Evolutionary conservation across 116 monocot genomes (phyloP).

Genomic region (Thalassia testudinum): DNA sequence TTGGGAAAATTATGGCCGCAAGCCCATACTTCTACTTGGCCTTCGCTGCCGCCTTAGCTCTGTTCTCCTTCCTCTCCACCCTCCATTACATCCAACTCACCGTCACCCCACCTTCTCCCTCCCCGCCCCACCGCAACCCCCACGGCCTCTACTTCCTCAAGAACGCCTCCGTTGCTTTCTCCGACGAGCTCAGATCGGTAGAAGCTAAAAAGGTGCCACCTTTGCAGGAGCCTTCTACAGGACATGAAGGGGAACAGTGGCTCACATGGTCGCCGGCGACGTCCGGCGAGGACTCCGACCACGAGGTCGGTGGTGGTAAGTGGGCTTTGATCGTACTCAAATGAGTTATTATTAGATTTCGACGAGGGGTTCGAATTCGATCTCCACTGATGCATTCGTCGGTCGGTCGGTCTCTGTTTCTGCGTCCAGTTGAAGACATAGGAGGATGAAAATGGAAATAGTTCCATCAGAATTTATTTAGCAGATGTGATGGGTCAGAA

Average conservation of each 20-base stretch:
- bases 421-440: neutral
- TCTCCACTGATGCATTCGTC: neutral
- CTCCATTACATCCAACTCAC: constrained; percentile 7
- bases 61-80: neutral
- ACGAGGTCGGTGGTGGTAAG: neutral
- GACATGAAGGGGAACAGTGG: neutral
- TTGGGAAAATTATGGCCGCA: too few species aligned
- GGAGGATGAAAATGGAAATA: neutral
- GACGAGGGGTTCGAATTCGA: neutral
- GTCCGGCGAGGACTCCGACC: too few species aligned
- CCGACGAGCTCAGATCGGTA: neutral
- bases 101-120: too few species aligned
- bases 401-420: neutral
- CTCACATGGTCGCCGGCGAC: too few species aligned
- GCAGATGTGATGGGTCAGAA: neutral
- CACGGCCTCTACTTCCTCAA: neutral
- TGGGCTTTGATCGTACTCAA: neutral
- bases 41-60: neutral
- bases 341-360: too few species aligned
- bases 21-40: too few species aligned
- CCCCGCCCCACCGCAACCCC: neutral
- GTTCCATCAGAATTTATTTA: neutral
- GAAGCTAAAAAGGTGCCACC: neutral
- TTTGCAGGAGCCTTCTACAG: neutral
- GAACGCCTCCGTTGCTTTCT: neutral